Percentiles rank a stretch among this genome's conserved stretches.
Evolutionary conservation across 306 rosid genomes (phyloP).

Genomic region (Fragaria iinumae): DNA sequence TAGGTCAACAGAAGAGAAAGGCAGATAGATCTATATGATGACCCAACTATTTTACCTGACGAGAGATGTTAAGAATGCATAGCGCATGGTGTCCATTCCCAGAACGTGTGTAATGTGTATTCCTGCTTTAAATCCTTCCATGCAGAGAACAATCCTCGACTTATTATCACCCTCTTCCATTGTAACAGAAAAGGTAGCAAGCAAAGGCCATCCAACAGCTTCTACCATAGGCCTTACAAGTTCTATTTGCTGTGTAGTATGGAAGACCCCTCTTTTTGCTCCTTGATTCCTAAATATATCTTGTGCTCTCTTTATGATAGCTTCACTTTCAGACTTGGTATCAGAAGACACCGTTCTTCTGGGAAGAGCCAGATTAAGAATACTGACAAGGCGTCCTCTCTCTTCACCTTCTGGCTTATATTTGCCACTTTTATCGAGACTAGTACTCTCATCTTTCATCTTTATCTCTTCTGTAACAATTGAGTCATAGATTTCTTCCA

Average conservation of each 20-base stretch:
- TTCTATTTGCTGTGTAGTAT: constrained; percentile 88
- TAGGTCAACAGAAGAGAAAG: not conserved
- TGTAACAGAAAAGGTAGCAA: constrained; percentile 96
- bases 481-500: constrained; percentile 91
- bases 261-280: constrained; percentile 83
- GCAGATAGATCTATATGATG: not conserved
- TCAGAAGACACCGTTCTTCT: constrained; percentile 63
- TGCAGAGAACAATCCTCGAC: constrained; percentile 81
- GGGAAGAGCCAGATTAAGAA: constrained; percentile 95
- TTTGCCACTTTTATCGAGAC: constrained; percentile 65
- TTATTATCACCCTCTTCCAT: constrained; percentile 99
- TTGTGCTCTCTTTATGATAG: constrained; percentile 90
- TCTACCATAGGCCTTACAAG: constrained; percentile 99
- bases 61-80: constrained; percentile 96
- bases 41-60: constrained; percentile 56
- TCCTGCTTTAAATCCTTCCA: constrained; percentile 99
- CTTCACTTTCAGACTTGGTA: constrained; percentile 85
- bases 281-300: constrained; percentile 82
- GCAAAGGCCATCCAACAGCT: constrained; percentile 99
- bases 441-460: constrained; percentile 72
- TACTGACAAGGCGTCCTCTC: constrained; percentile 80
- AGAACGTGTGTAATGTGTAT: constrained; percentile 85
- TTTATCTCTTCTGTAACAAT: constrained; percentile 90
- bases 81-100: constrained; percentile 99
- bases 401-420: constrained; percentile 81